Percentiles rank a stretch among this genome's conserved stretches.
phyloP scores from a whole-genome alignment of 371 early-diverging fungal genomes.

The Massospora cicadina region DNA sequence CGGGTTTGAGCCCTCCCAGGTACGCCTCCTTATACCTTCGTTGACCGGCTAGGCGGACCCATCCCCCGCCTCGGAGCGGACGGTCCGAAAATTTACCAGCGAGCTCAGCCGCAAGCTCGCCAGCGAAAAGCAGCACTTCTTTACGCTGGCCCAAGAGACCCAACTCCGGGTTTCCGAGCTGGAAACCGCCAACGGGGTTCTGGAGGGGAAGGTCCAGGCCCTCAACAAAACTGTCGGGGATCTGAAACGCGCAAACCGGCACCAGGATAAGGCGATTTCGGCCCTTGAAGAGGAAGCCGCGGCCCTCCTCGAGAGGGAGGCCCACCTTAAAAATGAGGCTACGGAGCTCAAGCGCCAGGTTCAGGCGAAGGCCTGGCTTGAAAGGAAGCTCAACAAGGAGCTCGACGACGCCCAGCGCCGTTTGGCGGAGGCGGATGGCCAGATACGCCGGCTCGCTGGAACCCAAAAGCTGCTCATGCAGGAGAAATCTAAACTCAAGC shows the following conservation, averaged over 20 bases:
- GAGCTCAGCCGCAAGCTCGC: background rate
- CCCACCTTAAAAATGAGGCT: background rate
- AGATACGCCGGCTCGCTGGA: background rate
- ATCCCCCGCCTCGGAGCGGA: background rate
- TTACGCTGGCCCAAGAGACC: background rate
- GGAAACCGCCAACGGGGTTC: background rate
- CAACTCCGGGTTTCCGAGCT: background rate
- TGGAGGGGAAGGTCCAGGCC: background rate
- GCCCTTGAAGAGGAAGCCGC: background rate
- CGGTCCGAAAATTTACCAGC: background rate
- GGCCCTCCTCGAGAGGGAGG: background rate
- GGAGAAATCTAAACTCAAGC: background rate
- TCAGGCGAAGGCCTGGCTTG: background rate
- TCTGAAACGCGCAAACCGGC: background rate
- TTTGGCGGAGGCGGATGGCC: background rate
- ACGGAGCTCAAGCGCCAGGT: background rate
- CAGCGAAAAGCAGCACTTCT: background rate
- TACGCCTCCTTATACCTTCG: background rate
- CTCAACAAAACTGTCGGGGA: background rate
- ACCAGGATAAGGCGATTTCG: background rate
- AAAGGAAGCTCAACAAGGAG: background rate
- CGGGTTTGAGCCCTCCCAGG: background rate
- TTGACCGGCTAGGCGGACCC: background rate
- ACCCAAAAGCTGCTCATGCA: background rate
- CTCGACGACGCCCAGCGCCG: background rate